Conservation (phyloP, 164 flowering plant species). For the Cinnamomum micranthum region DNA sequence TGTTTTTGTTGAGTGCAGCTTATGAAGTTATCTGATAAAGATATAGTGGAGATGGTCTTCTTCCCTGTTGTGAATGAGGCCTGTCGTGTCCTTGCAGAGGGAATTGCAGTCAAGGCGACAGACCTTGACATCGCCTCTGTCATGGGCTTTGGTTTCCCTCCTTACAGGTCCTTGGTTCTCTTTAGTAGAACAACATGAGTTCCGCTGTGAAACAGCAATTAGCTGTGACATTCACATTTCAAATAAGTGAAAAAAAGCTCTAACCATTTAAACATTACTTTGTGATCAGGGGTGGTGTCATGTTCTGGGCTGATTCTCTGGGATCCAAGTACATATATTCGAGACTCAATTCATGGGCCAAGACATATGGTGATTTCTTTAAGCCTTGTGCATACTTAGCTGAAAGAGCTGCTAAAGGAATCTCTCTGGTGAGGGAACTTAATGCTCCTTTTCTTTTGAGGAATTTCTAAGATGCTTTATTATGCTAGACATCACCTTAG, state of each 20-base stretch:
- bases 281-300: conserved; percentile 76
- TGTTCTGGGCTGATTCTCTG: conserved; percentile 90
- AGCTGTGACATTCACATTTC: not conserved
- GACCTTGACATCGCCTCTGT: conserved; percentile 88
- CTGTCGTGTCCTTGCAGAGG: conserved; percentile 82
- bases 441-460: not conserved
- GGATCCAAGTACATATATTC: conserved; percentile 82
- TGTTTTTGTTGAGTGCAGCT: conserved; percentile 30
- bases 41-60: conserved; percentile 85
- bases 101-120: conserved; percentile 80
- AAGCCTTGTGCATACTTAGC: conserved; percentile 85
- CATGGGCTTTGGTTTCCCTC: conserved; percentile 97
- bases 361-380: conserved; percentile 67
- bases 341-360: conserved; percentile 75
- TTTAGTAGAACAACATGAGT: not conserved
- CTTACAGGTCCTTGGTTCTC: conserved; percentile 59
- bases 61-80: conserved; percentile 96
- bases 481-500: not conserved
- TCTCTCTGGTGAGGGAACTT: conserved; percentile 55
- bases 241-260: too few relatives aligned
- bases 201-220: too few relatives aligned
- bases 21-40: conserved; percentile 51
- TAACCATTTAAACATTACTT: not conserved
- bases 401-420: conserved; percentile 70
- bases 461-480: not conserved